Percentiles rank a stretch among this genome's conserved stretches.
Evolutionary conservation across 2,329 filamentous ascomycete species (phyloP).

Genomic region (Calonectria pseudoreteaudii): DNA sequence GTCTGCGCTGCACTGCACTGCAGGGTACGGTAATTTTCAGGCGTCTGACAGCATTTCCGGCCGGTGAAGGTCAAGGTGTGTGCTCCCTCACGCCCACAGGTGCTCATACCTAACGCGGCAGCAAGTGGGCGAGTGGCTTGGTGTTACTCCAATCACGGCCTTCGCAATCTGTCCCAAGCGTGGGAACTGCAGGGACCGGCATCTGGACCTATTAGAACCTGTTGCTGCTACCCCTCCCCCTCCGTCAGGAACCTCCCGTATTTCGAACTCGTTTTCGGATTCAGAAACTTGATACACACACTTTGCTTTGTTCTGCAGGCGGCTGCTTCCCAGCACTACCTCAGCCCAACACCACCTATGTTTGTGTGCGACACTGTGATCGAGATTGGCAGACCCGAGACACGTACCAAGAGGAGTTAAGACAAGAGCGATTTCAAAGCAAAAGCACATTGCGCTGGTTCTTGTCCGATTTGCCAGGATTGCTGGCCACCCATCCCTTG

Average conservation of each 20-base stretch:
- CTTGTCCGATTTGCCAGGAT: background rate
- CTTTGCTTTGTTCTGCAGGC: constrained; percentile 11
- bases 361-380: background rate
- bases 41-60: constrained; percentile 21
- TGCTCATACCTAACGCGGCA: background rate
- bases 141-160: constrained; percentile 13
- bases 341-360: background rate
- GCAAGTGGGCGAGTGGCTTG: constrained; percentile 3
- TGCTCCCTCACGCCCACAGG: background rate
- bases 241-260: constrained; percentile 12
- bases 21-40: constrained; percentile 10
- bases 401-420: background rate
- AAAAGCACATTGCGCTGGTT: background rate
- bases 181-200: constrained; percentile 26
- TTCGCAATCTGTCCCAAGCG: constrained; percentile 11
- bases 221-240: background rate
- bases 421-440: background rate
- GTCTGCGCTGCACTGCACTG: background rate
- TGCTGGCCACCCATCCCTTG: constrained; percentile 2
- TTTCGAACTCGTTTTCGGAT: constrained; percentile 28
- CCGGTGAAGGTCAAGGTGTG: constrained; percentile 9
- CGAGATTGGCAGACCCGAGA: background rate
- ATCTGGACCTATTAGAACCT: constrained; percentile 5
- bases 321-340: background rate
- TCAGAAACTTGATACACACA: constrained; percentile 4